Evolutionary conservation across 106 monocot genomes (phyloP).

Genomic region (Acorus gramineus): DNA sequence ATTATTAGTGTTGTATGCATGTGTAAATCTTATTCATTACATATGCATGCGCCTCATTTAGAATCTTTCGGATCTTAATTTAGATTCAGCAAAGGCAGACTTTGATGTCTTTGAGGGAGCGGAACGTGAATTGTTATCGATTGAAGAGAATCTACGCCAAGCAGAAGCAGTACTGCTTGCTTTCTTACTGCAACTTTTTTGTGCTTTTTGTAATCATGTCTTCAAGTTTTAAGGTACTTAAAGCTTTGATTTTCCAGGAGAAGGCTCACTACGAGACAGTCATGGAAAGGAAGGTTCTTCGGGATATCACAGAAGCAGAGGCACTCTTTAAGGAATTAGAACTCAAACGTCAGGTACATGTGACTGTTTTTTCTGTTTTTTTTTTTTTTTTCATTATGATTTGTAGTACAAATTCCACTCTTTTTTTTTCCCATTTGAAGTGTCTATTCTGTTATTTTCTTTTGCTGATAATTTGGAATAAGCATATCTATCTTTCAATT

Average conservation of each 20-base stretch:
- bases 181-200: background rate
- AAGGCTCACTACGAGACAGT: conserved; percentile 72
- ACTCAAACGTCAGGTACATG: conserved; percentile 49
- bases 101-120: conserved; percentile 58
- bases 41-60: too few species aligned
- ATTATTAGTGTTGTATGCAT: too few species aligned
- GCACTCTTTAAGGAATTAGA: conserved; percentile 41
- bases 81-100: conserved; percentile 73
- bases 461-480: too few species aligned
- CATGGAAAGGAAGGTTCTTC: conserved; percentile 80
- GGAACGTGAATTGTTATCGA: conserved; percentile 47
- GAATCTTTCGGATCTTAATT: background rate
- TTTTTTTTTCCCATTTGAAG: background rate
- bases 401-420: background rate
- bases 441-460: too few species aligned
- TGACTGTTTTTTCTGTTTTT: background rate
- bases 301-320: conserved; percentile 72
- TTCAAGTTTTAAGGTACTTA: background rate
- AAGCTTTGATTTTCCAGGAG: conserved; percentile 33
- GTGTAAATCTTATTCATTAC: too few species aligned
- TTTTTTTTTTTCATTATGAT: background rate
- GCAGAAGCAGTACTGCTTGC: conserved; percentile 40
- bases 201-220: background rate
- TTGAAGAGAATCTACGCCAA: conserved; percentile 52
- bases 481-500: too few species aligned